phyloP scores from a whole-genome alignment of 176 grass and related monocot genomes.

The Melocanna baccifera region DNA sequence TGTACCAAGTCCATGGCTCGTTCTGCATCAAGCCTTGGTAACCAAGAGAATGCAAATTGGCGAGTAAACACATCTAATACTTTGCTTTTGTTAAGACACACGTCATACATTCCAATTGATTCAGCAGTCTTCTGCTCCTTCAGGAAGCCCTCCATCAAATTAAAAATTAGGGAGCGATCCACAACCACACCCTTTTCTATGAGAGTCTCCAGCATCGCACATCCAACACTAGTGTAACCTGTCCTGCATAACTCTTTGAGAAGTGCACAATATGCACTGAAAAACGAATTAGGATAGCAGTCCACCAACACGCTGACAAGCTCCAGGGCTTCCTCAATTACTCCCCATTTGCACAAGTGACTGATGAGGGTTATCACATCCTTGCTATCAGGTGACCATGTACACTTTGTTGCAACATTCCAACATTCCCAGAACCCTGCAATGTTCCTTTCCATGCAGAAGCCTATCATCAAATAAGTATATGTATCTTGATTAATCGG shows the following conservation, averaged over 20 bases:
- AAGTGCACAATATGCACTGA: slow-evolving; percentile 48
- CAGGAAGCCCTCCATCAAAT: slow-evolving; percentile 76
- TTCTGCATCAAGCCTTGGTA: slow-evolving; percentile 52
- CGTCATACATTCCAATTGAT: slow-evolving; percentile 69
- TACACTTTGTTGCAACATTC: slow-evolving; percentile 48
- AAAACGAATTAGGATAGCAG: slow-evolving; percentile 37
- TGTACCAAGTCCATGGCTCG: slow-evolving; percentile 50
- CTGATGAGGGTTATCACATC: slow-evolving; percentile 39
- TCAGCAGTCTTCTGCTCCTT: slow-evolving; percentile 65
- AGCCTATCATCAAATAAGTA: slow-evolving; percentile 53
- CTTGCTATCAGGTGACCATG: slow-evolving; percentile 60
- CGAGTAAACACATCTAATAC: slow-evolving; percentile 16
- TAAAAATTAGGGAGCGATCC: slow-evolving; percentile 39
- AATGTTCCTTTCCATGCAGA: slow-evolving; percentile 66
- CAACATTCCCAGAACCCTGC: slow-evolving; percentile 68
- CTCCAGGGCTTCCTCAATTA: slow-evolving; percentile 67
- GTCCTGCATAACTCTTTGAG: slow-evolving; percentile 62
- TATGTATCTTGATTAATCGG: slow-evolving; percentile 55
- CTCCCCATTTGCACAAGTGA: slow-evolving; percentile 69
- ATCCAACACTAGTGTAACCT: slow-evolving; percentile 74
- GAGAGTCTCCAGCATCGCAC: slow-evolving; percentile 70
- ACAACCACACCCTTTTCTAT: slow-evolving; percentile 54
- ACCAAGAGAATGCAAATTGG: slow-evolving; percentile 33
- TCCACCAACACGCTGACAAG: slow-evolving; percentile 45
- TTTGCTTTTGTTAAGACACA: slow-evolving; percentile 48